Percentiles rank a stretch among this genome's conserved stretches.
phyloP scores from a whole-genome alignment of 768 basidiomycete genomes.

The Mycena rosella region DNA sequence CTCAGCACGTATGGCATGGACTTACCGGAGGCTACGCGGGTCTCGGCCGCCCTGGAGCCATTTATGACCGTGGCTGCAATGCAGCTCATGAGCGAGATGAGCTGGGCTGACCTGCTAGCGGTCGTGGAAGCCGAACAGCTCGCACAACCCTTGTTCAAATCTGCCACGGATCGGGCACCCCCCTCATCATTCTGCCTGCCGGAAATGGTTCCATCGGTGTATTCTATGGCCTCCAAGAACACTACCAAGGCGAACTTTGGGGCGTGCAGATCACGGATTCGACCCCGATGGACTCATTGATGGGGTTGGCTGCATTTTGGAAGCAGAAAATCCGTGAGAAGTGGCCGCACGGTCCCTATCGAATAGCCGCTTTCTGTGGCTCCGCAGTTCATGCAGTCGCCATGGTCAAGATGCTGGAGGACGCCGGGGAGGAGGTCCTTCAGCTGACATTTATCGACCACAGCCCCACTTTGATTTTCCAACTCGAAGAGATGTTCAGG shows the following conservation, averaged over 20 bases:
- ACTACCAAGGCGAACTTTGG: constrained; percentile 28
- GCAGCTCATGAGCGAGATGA: constrained; percentile 47
- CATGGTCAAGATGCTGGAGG: constrained; percentile 31
- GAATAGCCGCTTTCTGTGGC: constrained; percentile 29
- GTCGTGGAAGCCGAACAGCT: neutral
- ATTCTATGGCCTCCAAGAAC: constrained; percentile 26
- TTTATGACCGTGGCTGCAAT: constrained; percentile 42
- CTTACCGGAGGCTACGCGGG: constrained; percentile 45
- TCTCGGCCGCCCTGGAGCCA: constrained; percentile 43
- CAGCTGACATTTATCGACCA: constrained; percentile 33
- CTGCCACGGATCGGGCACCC: constrained; percentile 26
- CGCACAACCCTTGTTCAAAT: constrained; percentile 29
- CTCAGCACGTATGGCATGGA: constrained; percentile 49
- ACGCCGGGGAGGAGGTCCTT: constrained; percentile 28
- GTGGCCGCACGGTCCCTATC: constrained; percentile 33
- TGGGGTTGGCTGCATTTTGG: constrained; percentile 27
- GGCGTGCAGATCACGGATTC: constrained; percentile 33
- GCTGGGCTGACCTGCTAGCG: constrained; percentile 36
- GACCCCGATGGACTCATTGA: constrained; percentile 24
- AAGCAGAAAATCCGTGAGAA: constrained; percentile 15
- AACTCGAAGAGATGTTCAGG: constrained; percentile 9
- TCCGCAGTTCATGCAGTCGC: constrained; percentile 22
- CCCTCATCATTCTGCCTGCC: constrained; percentile 31
- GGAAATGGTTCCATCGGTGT: constrained; percentile 27
- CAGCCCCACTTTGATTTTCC: constrained; percentile 8